Evolutionary conservation across 306 rosid genomes (phyloP), one percentile per base, ranked within the genome.

Genomic region (Cicer bijugum): DNA sequence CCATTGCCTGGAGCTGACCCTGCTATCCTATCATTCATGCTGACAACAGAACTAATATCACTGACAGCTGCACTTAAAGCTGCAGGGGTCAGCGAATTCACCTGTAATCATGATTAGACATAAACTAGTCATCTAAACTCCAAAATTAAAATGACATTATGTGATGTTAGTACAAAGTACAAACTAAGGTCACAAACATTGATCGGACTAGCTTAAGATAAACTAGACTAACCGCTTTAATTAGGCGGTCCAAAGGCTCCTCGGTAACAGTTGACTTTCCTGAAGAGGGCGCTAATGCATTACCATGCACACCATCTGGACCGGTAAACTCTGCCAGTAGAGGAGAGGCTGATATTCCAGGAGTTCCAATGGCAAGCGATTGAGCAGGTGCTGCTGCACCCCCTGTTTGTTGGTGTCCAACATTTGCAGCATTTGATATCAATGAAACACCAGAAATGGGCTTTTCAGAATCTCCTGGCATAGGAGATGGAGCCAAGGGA

Each of bases 1-100:
- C 99, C 99, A 82, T 91, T 95, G 7, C 97, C 97, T 5, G 99
- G 99, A 9, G 99, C 97, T 14, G 99, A 90, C 69, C 99, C 99
- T 71, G 97, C 99, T 86, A 91, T 90, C 77, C 97, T 92, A 84
- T 95, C 99, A 37, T 78, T 87, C 99, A 91, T 88, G 80, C 90
- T 90, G 45, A 95, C 88, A 75, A 95, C 97, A 19, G 99, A 90
- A 66, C 93, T 87, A 62, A 95, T 88, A 86, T 90, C 97, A 74
- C 90, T 81, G 81, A 95, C 97, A 69, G 99, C 86, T 12, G 96
- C 91, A 86, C 81, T 80, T 79, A 95, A 84, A 76, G 93, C 82
- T 71, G 79, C 82, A 53, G 87, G 75, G 50, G 99, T 85, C 89
- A 91, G 84, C 45, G 97, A 90, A 65, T 89, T 88, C 80, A 88